Conservation (phyloP, 2,329 filamentous ascomycete species). For the Lasiodiplodia hormozganensis region DNA sequence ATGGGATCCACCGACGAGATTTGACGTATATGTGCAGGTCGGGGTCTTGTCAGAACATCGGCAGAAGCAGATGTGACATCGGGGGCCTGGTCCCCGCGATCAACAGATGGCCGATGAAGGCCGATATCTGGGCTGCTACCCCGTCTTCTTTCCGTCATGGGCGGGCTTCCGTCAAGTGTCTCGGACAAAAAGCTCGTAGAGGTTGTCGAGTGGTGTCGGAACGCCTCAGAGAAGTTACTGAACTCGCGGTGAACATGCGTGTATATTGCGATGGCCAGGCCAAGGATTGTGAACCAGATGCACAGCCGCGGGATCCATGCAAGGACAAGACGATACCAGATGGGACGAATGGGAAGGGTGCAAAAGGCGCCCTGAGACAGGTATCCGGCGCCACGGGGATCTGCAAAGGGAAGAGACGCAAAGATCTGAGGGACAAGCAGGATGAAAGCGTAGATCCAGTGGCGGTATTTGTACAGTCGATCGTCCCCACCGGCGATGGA, state of each 20-base stretch:
- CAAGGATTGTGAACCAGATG: constrained; percentile 68
- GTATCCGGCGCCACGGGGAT: constrained; percentile 60
- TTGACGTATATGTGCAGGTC: not conserved
- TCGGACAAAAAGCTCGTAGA: constrained; percentile 8
- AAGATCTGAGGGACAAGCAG: constrained; percentile 65
- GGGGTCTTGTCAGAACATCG: not conserved
- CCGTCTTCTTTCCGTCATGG: not conserved
- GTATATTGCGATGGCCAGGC: constrained; percentile 74
- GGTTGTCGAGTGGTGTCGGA: not conserved
- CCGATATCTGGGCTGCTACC: not conserved
- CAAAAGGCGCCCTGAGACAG: constrained; percentile 71
- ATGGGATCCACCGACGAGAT: not conserved
- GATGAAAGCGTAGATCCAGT: constrained; percentile 64
- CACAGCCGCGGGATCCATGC: constrained; percentile 78
- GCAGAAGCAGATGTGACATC: not conserved
- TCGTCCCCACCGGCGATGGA: constrained; percentile 55
- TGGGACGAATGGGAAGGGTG: constrained; percentile 69
- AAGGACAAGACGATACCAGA: constrained; percentile 73
- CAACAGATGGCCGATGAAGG: not conserved
- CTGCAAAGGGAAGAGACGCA: constrained; percentile 67
- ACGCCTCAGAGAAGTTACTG: constrained; percentile 13
- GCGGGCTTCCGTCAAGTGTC: not conserved
- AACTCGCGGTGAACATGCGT: constrained; percentile 52
- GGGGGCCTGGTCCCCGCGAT: not conserved
- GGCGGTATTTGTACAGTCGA: constrained; percentile 73